These are phyloP conservation scores for Aspergillus proliferans DNA, from an alignment of 2,329 filamentous ascomycete genomes.

Conservation along the genomic window DNA sequence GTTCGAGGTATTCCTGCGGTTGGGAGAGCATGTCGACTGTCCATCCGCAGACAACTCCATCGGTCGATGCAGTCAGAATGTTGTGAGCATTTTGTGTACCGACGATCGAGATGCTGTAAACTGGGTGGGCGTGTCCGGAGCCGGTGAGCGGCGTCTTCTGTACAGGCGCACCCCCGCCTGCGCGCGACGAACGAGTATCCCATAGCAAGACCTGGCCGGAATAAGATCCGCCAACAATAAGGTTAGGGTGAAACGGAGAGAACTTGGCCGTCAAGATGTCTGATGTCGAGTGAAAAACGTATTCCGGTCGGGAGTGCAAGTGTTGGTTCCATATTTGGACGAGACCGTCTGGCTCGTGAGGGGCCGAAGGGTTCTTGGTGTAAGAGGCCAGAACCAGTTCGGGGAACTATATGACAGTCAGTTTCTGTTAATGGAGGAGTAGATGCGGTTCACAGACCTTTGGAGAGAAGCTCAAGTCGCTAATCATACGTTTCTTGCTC, in stretches of 20 bases:
- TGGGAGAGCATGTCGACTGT: constrained; percentile 96
- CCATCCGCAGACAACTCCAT: constrained; percentile 95
- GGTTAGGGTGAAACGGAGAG: constrained; percentile 95
- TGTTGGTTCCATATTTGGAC: constrained; percentile 97
- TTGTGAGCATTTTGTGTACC: constrained; percentile 99
- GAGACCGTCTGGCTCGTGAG: constrained; percentile 86
- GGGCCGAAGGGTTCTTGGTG: constrained; percentile 93
- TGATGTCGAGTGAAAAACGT: constrained; percentile 91
- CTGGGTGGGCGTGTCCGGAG: constrained; percentile 89
- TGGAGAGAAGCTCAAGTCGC: constrained; percentile 87
- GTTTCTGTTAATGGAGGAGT: constrained; percentile 2
- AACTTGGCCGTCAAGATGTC: constrained; percentile 95
- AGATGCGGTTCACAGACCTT: constrained; percentile 50
- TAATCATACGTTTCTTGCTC: constrained; percentile 97
- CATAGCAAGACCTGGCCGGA: constrained; percentile 93
- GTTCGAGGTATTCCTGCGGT: constrained; percentile 86
- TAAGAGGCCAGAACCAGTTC: constrained; percentile 91
- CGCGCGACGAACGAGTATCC: constrained; percentile 86
- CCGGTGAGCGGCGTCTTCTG: constrained; percentile 95
- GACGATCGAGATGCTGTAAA: constrained; percentile 92
- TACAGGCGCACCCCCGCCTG: constrained; percentile 62
- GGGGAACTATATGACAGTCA: constrained; percentile 55
- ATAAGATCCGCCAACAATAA: constrained; percentile 94
- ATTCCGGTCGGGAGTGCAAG: constrained; percentile 89
- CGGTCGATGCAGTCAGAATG: constrained; percentile 93